A percentile compares a stretch with the other conserved stretches of the same genome.
Conservation (phyloP, 2,329 filamentous ascomycete species). For the Diaporthe sp. region DNA sequence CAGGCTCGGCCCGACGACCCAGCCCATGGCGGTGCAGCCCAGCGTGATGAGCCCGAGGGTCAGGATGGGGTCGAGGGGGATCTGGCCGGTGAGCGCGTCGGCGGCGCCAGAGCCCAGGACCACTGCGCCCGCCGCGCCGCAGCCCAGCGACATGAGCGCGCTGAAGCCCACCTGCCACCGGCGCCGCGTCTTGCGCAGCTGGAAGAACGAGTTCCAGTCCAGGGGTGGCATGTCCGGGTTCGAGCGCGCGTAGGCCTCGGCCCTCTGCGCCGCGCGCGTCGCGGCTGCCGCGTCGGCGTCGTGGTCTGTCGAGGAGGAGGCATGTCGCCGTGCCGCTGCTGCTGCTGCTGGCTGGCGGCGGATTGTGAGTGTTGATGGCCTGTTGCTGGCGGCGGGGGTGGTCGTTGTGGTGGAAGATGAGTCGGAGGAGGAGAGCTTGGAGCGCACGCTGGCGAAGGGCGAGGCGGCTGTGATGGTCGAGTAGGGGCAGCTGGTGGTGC, state of each 20-base stretch:
- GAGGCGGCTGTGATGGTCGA: constrained; percentile 39
- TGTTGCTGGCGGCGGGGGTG: constrained; percentile 37
- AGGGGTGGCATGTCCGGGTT: constrained; percentile 56
- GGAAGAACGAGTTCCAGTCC: constrained; percentile 94
- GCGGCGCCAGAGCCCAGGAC: constrained; percentile 77
- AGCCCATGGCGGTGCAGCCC: constrained; percentile 61
- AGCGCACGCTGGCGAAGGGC: constrained; percentile 36
- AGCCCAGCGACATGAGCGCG: constrained; percentile 69
- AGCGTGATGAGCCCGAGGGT: constrained; percentile 84
- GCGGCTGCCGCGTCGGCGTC: constrained; percentile 39
- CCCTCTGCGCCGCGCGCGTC: constrained; percentile 39
- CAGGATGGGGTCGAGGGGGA: constrained; percentile 89
- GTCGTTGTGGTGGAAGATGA: constrained; percentile 36
- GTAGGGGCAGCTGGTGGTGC: constrained; percentile 43
- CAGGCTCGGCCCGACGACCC: constrained; percentile 86
- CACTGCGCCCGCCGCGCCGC: constrained; percentile 71
- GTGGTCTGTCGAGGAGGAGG: constrained; percentile 36
- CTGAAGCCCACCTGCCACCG: constrained; percentile 86
- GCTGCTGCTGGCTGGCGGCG: constrained; percentile 27
- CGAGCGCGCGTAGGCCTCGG: constrained; percentile 33
- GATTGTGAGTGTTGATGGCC: constrained; percentile 36
- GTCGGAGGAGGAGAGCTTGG: constrained; percentile 38
- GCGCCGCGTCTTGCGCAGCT: constrained; percentile 85
- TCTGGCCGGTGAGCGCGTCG: constrained; percentile 75
- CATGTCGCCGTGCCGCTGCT: constrained; percentile 39